A percentile compares a stretch with the other conserved stretches of the same genome.
phyloP scores from a whole-genome alignment of 129 eudicot species.

The Saposhnikovia divaricata region DNA sequence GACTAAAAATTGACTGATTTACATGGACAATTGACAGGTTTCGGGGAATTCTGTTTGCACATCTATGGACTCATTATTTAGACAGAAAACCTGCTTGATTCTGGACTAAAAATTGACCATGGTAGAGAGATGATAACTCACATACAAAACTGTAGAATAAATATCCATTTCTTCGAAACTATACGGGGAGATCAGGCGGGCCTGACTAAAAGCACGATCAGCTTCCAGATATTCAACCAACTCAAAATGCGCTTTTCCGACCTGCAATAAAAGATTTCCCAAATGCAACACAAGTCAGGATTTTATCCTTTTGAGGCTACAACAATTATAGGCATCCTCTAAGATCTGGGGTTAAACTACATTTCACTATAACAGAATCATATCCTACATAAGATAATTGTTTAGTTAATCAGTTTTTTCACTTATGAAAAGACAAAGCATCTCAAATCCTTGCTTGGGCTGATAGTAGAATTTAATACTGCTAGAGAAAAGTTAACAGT shows the following conservation, averaged over 20 bases:
- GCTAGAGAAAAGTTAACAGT: neutral
- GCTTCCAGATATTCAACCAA: conserved; percentile 94
- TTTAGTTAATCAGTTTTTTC: neutral
- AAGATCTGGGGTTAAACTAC: neutral
- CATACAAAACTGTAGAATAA: conserved; percentile 86
- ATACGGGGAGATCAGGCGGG: conserved; percentile 80
- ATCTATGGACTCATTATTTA: neutral
- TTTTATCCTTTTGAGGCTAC: neutral
- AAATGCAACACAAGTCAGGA: neutral
- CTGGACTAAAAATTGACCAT: neutral
- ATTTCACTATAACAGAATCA: neutral
- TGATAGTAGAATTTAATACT: neutral
- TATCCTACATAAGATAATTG: neutral
- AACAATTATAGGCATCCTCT: neutral
- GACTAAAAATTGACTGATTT: neutral
- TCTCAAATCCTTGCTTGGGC: conserved; percentile 1
- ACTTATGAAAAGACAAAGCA: neutral
- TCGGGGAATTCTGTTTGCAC: neutral
- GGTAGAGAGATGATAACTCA: conserved; percentile 28
- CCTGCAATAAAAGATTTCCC: conserved; percentile 28
- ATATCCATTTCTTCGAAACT: conserved; percentile 95
- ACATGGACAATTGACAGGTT: neutral
- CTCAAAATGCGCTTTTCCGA: conserved; percentile 96
- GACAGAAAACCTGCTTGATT: neutral
- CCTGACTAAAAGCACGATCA: conserved; percentile 75